Percentiles rank a stretch among this genome's conserved stretches.
Conservation (phyloP, 768 basidiomycete species). For the Leccinum rimulosum region DNA sequence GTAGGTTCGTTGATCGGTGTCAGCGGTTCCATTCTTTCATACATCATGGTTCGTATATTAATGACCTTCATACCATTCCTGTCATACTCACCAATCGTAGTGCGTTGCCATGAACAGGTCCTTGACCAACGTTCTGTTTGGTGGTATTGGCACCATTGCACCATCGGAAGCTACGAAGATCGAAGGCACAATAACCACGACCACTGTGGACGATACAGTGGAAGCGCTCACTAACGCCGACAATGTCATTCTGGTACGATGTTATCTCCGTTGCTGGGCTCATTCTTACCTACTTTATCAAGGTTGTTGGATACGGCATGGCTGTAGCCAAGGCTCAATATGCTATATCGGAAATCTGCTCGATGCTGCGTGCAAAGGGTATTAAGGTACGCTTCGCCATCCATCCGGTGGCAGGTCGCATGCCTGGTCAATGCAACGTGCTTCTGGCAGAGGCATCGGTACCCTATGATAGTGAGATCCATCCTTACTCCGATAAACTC, state of each 20-base stretch:
- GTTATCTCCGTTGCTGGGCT: not conserved
- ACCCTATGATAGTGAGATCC: slow-evolving; percentile 75
- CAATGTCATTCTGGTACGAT: slow-evolving; percentile 70
- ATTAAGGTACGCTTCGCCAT: slow-evolving; percentile 84
- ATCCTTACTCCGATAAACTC: not conserved
- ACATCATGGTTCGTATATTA: slow-evolving; percentile 72
- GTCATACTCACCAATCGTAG: slow-evolving; percentile 36
- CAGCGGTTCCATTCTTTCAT: slow-evolving; percentile 86
- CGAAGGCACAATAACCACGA: slow-evolving; percentile 79
- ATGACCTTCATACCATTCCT: not conserved
- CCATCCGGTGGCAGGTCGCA: slow-evolving; percentile 88
- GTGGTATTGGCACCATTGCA: slow-evolving; percentile 66
- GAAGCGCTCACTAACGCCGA: slow-evolving; percentile 78
- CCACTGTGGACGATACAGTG: slow-evolving; percentile 76
- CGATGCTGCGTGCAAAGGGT: slow-evolving; percentile 67
- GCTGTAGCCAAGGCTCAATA: slow-evolving; percentile 91
- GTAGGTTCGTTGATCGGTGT: slow-evolving; percentile 88
- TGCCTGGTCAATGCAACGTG: slow-evolving; percentile 95
- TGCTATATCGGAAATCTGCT: slow-evolving; percentile 70
- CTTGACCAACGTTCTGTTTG: slow-evolving; percentile 81
- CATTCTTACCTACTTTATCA: slow-evolving; percentile 6
- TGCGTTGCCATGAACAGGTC: slow-evolving; percentile 93
- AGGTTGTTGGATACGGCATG: slow-evolving; percentile 90
- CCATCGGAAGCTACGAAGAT: slow-evolving; percentile 66
- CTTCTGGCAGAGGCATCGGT: slow-evolving; percentile 87